Evolutionary conservation across 2,329 filamentous ascomycete genomes (phyloP).

Genomic region (Nemania sp.): DNA sequence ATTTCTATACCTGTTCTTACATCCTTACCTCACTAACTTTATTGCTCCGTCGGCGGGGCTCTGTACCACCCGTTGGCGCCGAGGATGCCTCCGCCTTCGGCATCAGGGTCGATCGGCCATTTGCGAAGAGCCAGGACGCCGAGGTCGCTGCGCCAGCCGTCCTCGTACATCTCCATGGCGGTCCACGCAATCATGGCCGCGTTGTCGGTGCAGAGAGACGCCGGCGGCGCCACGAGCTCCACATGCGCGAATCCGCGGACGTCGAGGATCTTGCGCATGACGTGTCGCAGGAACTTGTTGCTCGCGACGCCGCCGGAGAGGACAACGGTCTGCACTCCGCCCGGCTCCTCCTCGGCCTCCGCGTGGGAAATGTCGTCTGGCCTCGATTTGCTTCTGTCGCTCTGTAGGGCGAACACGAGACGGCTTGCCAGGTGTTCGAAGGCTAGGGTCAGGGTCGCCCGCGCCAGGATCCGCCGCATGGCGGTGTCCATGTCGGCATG

Average conservation of each 20-base stretch:
- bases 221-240: constrained; percentile 73
- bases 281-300: constrained; percentile 75
- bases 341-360: constrained; percentile 5
- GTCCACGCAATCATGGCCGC: constrained; percentile 98
- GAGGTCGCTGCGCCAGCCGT: constrained; percentile 70
- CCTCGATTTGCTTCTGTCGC: constrained; percentile 3
- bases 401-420: constrained; percentile 67
- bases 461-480: constrained; percentile 72
- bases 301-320: constrained; percentile 90
- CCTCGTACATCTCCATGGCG: constrained; percentile 87
- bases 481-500: constrained; percentile 48
- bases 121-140: constrained; percentile 64
- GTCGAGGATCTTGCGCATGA: constrained; percentile 63
- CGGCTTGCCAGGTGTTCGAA: constrained; percentile 88
- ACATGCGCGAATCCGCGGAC: constrained; percentile 67
- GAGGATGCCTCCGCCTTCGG: constrained; percentile 68
- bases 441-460: constrained; percentile 74
- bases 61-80: constrained; percentile 58
- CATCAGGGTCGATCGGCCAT: constrained; percentile 72
- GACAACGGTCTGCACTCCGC: constrained; percentile 58
- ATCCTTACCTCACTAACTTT: background rate
- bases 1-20: background rate
- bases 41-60: background rate
- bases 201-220: constrained; percentile 85
- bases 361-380: background rate